Conservation (phyloP, 108 stramenopile genomes). For the Seminavis robusta region DNA sequence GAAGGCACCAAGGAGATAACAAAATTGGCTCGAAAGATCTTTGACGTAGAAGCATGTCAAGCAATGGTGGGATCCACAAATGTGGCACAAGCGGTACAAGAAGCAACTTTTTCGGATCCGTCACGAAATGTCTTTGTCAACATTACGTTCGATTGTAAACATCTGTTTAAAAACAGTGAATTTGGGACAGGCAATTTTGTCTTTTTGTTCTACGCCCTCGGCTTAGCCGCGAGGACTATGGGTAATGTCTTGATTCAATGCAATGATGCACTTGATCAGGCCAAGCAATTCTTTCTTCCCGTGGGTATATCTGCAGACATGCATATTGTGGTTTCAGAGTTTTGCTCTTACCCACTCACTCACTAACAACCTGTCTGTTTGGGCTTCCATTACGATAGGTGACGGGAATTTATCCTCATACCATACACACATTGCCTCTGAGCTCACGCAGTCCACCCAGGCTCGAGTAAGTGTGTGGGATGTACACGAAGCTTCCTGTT, state of each 20-base stretch:
- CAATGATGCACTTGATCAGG: neutral
- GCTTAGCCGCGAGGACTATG: neutral
- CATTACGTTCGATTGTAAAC: neutral
- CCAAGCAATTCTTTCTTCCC: neutral
- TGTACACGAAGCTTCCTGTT: neutral
- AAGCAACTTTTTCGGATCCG: too few species aligned
- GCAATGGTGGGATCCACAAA: too few species aligned
- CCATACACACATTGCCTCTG: neutral
- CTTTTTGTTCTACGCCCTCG: slow-evolving; percentile 1
- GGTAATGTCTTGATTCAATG: neutral
- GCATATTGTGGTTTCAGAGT: too few species aligned
- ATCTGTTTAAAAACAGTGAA: neutral
- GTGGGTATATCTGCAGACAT: too few species aligned
- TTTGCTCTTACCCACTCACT: too few species aligned
- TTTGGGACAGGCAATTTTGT: slow-evolving; percentile 9
- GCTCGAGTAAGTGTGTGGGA: neutral
- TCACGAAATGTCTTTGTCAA: neutral
- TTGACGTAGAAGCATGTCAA: too few species aligned
- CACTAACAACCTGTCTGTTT: too few species aligned
- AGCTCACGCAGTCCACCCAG: neutral
- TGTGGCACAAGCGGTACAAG: too few species aligned
- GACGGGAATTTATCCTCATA: slow-evolving; percentile 2
- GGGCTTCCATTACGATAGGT: too few species aligned
- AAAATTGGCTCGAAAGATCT: too few species aligned
- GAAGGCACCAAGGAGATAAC: too few species aligned